Conservation (phyloP, 1,284 basidiomycete species). For the Macrocybe sp. region DNA sequence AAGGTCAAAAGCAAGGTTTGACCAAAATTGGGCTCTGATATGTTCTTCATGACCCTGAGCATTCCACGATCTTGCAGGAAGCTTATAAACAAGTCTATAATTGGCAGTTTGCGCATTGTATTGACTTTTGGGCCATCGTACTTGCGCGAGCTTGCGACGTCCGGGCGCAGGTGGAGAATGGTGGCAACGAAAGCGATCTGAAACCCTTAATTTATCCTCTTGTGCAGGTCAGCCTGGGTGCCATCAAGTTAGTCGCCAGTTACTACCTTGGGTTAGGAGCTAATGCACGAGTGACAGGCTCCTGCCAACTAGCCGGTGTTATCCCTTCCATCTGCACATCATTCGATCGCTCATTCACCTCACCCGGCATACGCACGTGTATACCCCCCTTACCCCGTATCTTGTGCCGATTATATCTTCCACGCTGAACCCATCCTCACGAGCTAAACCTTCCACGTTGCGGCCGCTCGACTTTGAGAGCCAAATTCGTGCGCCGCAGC, state of each 20-base stretch:
- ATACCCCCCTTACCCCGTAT: slow-evolving; percentile 86
- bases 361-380: slow-evolving; percentile 74
- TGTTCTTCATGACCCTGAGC: slow-evolving; percentile 6
- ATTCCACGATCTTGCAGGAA: slow-evolving; percentile 45
- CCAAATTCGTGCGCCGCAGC: slow-evolving; percentile 82
- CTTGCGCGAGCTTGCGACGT: slow-evolving; percentile 77
- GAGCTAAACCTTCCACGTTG: slow-evolving; percentile 84
- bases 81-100: slow-evolving; percentile 93
- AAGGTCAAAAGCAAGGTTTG: slow-evolving; percentile 80
- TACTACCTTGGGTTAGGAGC: slow-evolving; percentile 8
- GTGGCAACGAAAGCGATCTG: slow-evolving; percentile 71
- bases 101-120: slow-evolving; percentile 95
- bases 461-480: slow-evolving; percentile 88
- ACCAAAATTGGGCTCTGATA: slow-evolving; percentile 3
- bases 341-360: slow-evolving; percentile 45
- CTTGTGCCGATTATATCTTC: slow-evolving; percentile 86
- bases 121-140: slow-evolving; percentile 96
- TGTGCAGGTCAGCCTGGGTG: slow-evolving; percentile 91
- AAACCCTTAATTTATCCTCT: slow-evolving; percentile 92
- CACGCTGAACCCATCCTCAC: slow-evolving; percentile 66
- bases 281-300: slow-evolving; percentile 46
- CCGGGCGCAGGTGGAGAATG: slow-evolving; percentile 45
- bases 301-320: slow-evolving; percentile 51
- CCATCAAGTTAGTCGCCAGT: slow-evolving; percentile 66
- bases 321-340: slow-evolving; percentile 46